These are phyloP conservation scores for Mycena belliarum DNA, from an alignment of 768 basidiomycete species.

Conservation along the genomic window DNA sequence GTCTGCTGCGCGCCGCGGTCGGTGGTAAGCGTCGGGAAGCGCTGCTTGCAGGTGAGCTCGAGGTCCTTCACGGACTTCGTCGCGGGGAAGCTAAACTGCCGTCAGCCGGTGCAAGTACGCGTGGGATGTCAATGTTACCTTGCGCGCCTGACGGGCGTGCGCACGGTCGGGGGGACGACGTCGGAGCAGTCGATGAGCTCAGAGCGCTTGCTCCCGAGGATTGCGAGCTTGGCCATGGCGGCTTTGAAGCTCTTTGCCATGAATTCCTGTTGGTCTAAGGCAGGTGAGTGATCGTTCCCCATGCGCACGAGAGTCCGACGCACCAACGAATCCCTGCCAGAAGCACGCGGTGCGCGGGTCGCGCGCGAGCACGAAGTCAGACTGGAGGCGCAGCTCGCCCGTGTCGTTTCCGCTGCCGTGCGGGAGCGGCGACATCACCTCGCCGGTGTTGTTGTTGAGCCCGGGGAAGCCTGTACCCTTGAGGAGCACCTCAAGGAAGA, in stretches of 20 bases:
- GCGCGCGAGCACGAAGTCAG: constrained; percentile 32
- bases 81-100: background rate
- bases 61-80: constrained; percentile 1
- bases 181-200: constrained; percentile 3
- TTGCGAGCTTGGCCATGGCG: constrained; percentile 2
- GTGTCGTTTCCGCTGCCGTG: constrained; percentile 10
- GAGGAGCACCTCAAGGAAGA: constrained; percentile 37
- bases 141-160: background rate
- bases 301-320: background rate
- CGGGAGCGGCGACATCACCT: constrained; percentile 34
- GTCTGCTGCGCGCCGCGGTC: background rate
- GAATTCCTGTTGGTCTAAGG: background rate
- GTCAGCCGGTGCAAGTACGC: background rate
- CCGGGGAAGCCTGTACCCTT: constrained; percentile 25
- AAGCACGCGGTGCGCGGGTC: constrained; percentile 25
- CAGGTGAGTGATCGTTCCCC: no score
- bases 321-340: constrained; percentile 22
- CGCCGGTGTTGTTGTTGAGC: constrained; percentile 27
- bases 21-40: background rate
- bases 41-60: background rate
- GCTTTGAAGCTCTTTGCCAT: background rate
- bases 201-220: background rate
- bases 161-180: background rate
- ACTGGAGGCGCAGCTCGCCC: constrained; percentile 43
- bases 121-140: background rate